A percentile compares a stretch with the other conserved stretches of the same genome.
These are phyloP conservation scores for Nothophytophthora sp. DNA, from an alignment of 352 stramenopile genomes.

Conservation along the genomic window DNA sequence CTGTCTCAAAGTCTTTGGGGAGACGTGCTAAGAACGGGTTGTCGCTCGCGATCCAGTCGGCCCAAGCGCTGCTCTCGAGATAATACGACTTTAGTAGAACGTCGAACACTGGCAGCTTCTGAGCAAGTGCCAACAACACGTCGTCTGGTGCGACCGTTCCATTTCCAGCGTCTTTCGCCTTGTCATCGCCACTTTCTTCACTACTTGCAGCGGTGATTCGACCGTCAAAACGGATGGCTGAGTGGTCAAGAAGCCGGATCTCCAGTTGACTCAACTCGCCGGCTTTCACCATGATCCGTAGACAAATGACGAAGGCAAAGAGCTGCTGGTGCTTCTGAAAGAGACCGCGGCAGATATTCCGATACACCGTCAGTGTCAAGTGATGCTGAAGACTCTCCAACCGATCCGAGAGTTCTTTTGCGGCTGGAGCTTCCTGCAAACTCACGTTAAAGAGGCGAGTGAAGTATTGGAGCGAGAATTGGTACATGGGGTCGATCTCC, in stretches of 20 bases:
- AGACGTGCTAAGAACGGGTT: conserved; percentile 42
- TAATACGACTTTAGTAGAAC: conserved; percentile 47
- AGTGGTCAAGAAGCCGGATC: conserved; percentile 36
- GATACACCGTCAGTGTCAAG: conserved; percentile 58
- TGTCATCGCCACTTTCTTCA: too few relatives aligned
- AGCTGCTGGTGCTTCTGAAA: conserved; percentile 70
- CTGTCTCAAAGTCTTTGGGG: conserved; percentile 31
- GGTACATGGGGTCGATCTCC: conserved; percentile 74
- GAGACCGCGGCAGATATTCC: conserved; percentile 71
- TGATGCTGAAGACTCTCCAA: conserved; percentile 44
- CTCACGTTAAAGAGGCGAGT: conserved; percentile 62
- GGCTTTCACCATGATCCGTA: conserved; percentile 54
- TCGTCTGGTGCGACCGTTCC: conserved; percentile 8
- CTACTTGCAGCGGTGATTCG: background rate
- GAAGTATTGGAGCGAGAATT: conserved; percentile 82
- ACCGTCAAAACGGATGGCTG: conserved; percentile 2
- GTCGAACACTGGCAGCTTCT: conserved; percentile 19
- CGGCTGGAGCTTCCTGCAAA: conserved; percentile 37
- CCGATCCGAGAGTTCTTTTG: conserved; percentile 26
- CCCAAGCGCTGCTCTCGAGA: conserved; percentile 39
- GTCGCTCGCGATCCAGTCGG: conserved; percentile 31
- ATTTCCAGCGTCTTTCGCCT: conserved; percentile 13
- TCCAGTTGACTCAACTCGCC: conserved; percentile 36
- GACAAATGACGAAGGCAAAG: conserved; percentile 59
- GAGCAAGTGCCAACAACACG: conserved; percentile 31